Conservation (phyloP, 768 basidiomycete genomes). For the Suillus placidus region DNA sequence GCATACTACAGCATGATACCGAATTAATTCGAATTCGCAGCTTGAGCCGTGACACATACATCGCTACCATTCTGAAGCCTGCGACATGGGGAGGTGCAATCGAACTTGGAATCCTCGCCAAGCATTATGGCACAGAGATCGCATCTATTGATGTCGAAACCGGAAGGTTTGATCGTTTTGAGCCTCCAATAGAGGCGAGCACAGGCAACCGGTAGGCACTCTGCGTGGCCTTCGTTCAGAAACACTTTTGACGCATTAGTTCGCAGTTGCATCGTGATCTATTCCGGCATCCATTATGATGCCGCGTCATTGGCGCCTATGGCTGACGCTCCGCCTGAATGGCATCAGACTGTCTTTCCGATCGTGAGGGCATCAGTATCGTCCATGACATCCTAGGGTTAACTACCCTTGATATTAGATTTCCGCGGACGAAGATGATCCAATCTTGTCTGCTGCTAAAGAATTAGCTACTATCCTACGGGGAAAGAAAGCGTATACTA, state of each 20-base stretch:
- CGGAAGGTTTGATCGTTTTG: conserved; percentile 84
- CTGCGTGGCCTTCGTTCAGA: background rate
- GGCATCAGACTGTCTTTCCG: conserved; percentile 87
- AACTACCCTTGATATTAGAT: conserved; percentile 19
- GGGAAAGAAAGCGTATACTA: conserved; percentile 83
- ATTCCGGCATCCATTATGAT: conserved; percentile 98
- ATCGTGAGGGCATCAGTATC: conserved; percentile 41
- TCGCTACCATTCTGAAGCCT: conserved; percentile 76
- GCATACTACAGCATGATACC: conserved; percentile 1
- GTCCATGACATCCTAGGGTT: background rate
- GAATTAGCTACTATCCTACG: conserved; percentile 75
- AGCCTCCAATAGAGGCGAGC: conserved; percentile 49
- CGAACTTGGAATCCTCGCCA: conserved; percentile 83
- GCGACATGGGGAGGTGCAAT: conserved; percentile 96
- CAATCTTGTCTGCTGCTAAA: conserved; percentile 63
- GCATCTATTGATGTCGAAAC: conserved; percentile 91
- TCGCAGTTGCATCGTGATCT: conserved; percentile 73
- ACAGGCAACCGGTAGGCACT: conserved; percentile 33
- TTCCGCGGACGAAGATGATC: conserved; percentile 46
- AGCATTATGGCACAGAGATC: conserved; percentile 84
- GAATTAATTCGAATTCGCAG: conserved; percentile 32
- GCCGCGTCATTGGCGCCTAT: conserved; percentile 82
- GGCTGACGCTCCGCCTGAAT: conserved; percentile 75
- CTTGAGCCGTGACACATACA: conserved; percentile 69
- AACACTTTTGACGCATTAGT: background rate